Base-by-base conservation (phyloP, 2,329 filamentous ascomycete species). In the Alternaria conjuncta region DNA sequence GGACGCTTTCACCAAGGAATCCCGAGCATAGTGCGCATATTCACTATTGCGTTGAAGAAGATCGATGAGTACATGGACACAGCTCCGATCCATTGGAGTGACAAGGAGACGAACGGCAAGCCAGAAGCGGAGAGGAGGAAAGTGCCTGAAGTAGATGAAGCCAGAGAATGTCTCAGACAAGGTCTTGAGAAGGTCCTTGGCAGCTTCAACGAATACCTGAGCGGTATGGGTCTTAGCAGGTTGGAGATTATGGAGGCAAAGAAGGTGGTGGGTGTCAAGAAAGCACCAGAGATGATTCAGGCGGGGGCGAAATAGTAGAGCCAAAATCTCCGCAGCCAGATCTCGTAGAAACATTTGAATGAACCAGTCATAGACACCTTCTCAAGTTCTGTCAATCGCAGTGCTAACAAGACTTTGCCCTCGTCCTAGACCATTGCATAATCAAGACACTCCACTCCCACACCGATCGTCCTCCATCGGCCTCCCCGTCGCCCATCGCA, bases 1-100 rank as follows among this genome's bases (percentile, higher is more conserved):
- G 95, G 95, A 13, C 92, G 92, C 70, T 95, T 96, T n/a, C 91
- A 96, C 69, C 86, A 89, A 46, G 92, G 96, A 67, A 89, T 98
- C 3, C 88, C 92, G 1, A 82, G 82, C 53, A 90, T 97, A 60
- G 88, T 97, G 55, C 87, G 90, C 50, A 88, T 89, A 2, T 87
- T 96, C 64, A 94, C 92, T 0, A 71, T 78, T 0, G 89, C 92
- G 0, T 89, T 94, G 60, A 85, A 83, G 58, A 88, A 88, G 68
- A 82, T 97, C 4, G 90, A 97, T 72, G 81, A 77, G 2, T 93
- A 96, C 75, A 85, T 89, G 67, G 78, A 79, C 8, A 80, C 73
- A 3, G 82, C 91, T 46, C 84, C 87, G 2, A 79, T 88, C 4
- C 92, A 96, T 79, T 96, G 93, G 93, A 94, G 92, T 2, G 94